A percentile compares a stretch with the other conserved stretches of the same genome.
These are phyloP conservation scores for Cucurbita moschata DNA, from an alignment of 306 rosid species.

Conservation along the genomic window DNA sequence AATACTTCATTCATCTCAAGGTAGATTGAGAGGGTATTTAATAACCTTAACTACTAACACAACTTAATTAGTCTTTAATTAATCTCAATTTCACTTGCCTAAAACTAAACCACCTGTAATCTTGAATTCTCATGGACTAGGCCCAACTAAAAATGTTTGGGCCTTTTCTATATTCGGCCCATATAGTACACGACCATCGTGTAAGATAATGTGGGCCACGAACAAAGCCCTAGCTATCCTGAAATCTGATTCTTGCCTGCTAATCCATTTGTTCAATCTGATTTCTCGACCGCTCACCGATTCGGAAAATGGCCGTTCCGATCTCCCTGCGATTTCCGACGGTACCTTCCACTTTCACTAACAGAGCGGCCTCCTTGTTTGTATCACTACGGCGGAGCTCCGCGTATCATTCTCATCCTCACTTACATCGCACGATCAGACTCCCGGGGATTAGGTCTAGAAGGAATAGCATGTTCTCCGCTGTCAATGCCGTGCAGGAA, in stretches of 20 bases:
- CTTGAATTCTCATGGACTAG: not conserved
- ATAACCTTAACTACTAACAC: not conserved
- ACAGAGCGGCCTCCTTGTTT: not conserved
- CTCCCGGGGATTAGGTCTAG: not conserved
- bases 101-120: too few relatives aligned
- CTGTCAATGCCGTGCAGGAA: slow-evolving; percentile 35
- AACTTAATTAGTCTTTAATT: not conserved
- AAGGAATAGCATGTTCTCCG: not conserved
- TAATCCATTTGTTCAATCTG: not conserved
- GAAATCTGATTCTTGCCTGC: not conserved
- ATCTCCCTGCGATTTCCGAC: slow-evolving; percentile 6
- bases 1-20: not conserved
- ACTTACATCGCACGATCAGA: not conserved
- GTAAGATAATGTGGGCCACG: slow-evolving; percentile 5
- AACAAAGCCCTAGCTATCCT: slow-evolving; percentile 3
- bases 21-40: not conserved
- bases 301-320: slow-evolving; percentile 7
- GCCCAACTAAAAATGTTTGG: not conserved
- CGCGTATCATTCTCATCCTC: not conserved
- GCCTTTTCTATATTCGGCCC: not conserved
- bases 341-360: not conserved
- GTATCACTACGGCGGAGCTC: slow-evolving; percentile 6
- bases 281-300: slow-evolving; percentile 6
- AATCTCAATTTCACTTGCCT: too few relatives aligned
- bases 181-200: not conserved